A percentile compares a stretch with the other conserved stretches of the same genome.
These are phyloP conservation scores for Wickerhamomyces subpelliculosus DNA, from an alignment of 805 yeast genomes.

Conservation along the genomic window DNA sequence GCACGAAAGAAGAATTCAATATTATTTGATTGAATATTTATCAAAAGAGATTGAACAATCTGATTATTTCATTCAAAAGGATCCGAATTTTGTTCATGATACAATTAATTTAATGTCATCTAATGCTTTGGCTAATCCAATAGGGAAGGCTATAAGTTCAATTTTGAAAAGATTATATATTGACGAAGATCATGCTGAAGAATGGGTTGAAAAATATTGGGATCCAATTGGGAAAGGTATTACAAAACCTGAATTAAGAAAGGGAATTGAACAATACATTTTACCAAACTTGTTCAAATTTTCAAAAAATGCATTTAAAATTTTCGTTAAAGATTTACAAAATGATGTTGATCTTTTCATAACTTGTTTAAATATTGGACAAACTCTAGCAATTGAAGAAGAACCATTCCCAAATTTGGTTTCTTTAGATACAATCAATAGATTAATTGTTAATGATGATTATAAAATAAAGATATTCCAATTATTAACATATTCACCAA, in stretches of 20 bases:
- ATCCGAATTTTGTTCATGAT: constrained; percentile 39
- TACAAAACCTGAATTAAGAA: constrained; percentile 10
- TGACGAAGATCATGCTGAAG: constrained; percentile 17
- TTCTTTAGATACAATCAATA: constrained; percentile 24
- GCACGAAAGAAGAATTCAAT: constrained; percentile 50
- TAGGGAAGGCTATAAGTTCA: constrained; percentile 49
- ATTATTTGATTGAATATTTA: constrained; percentile 52
- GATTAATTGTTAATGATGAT: constrained; percentile 39
- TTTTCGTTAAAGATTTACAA: constrained; percentile 29
- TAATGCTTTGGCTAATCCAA: constrained; percentile 58
- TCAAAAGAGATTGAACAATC: constrained; percentile 38
- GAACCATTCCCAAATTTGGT: constrained; percentile 41
- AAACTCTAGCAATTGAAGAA: constrained; percentile 44
- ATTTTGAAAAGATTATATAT: constrained; percentile 30
- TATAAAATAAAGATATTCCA: constrained; percentile 51
- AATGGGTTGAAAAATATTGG: constrained; percentile 20
- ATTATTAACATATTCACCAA: constrained; percentile 52
- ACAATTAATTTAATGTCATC: constrained; percentile 47
- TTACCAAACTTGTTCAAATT: constrained; percentile 56
- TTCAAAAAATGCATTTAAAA: constrained; percentile 35
- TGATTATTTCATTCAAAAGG: constrained; percentile 30
- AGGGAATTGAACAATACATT: constrained; percentile 50
- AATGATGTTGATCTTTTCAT: constrained; percentile 34
- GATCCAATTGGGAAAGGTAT: constrained; percentile 12
- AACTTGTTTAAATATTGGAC: constrained; percentile 57